These are phyloP conservation scores for Mycena latifolia DNA, from an alignment of 768 basidiomycete genomes.

Conservation along the genomic window DNA sequence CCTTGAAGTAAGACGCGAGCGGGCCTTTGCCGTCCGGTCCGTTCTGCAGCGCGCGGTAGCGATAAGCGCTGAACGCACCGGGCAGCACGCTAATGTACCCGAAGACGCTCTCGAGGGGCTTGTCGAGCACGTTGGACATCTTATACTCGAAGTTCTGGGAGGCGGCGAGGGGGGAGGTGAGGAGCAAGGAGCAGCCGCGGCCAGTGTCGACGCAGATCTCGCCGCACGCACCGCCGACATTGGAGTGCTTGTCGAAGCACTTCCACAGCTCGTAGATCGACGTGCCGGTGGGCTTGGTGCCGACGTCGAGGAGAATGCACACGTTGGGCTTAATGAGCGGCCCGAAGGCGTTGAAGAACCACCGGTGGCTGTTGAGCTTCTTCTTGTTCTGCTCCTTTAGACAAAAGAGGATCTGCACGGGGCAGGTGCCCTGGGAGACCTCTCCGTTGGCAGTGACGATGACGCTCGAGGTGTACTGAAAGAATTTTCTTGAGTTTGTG, in stretches of 20 bases:
- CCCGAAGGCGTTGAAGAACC: conserved; percentile 98
- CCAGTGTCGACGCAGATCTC: conserved; percentile 92
- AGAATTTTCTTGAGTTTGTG: conserved; percentile 4
- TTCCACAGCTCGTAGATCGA: conserved; percentile 99
- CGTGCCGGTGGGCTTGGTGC: conserved; percentile 94
- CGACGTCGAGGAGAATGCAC: conserved; percentile 93
- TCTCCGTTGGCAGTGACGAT: conserved; percentile 86
- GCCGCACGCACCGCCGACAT: conserved; percentile 96
- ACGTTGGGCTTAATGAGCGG: conserved; percentile 91
- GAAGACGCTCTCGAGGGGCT: conserved; percentile 93
- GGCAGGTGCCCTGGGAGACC: conserved; percentile 79
- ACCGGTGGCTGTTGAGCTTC: conserved; percentile 95
- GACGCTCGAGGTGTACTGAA: conserved; percentile 82
- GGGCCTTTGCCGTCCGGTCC: conserved; percentile 91
- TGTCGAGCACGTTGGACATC: conserved; percentile 96
- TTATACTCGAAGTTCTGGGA: conserved; percentile 99
- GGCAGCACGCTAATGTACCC: conserved; percentile 92
- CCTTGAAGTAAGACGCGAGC: conserved; percentile 93
- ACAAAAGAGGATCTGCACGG: conserved; percentile 91
- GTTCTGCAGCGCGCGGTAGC: conserved; percentile 89
- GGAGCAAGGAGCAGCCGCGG: conserved; percentile 75
- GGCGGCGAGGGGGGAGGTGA: conserved; percentile 85
- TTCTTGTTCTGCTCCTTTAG: conserved; percentile 98
- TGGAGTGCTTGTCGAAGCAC: conserved; percentile 88
- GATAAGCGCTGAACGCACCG: conserved; percentile 93